Percentiles rank a stretch among this genome's conserved stretches.
Evolutionary conservation across 2,329 filamentous ascomycete genomes (phyloP).

Genomic region (Decorospora gaudefroyi): DNA sequence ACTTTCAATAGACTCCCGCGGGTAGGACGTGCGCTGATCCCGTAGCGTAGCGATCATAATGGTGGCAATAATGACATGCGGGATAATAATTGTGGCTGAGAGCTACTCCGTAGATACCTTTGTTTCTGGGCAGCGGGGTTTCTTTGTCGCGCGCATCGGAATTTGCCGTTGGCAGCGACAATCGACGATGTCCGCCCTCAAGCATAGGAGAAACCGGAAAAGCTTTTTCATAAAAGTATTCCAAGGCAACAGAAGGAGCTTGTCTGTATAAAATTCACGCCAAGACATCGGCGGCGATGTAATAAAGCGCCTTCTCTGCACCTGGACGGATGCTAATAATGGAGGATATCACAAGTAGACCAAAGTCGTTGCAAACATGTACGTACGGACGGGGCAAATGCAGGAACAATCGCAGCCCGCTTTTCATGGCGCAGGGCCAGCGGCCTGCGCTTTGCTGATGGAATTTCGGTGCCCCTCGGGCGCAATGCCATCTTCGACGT

Average conservation of each 20-base stretch:
- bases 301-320: no score
- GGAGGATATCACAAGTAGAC: slow-evolving; percentile 9
- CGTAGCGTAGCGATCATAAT: slow-evolving; percentile 8
- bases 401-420: slow-evolving; percentile 17
- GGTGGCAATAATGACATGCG: slow-evolving; percentile 12
- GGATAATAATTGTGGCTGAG: background rate
- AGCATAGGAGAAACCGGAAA: no score
- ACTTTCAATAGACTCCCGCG: slow-evolving; percentile 7
- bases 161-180: background rate
- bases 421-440: slow-evolving; percentile 14
- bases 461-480: slow-evolving; percentile 39
- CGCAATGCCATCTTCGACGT: slow-evolving; percentile 45
- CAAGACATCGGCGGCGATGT: no score
- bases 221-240: no score
- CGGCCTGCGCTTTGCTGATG: slow-evolving; percentile 8
- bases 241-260: no score
- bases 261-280: no score
- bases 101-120: no score
- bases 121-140: no score
- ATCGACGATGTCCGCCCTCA: no score
- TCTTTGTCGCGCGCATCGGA: no score
- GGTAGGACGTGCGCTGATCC: slow-evolving; percentile 8
- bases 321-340: background rate
- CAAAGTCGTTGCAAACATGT: background rate
- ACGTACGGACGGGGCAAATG: slow-evolving; percentile 7